Percentiles rank a stretch among this genome's conserved stretches.
Conservation (phyloP, 441 rosid species). For the Populus trichocarpa region DNA sequence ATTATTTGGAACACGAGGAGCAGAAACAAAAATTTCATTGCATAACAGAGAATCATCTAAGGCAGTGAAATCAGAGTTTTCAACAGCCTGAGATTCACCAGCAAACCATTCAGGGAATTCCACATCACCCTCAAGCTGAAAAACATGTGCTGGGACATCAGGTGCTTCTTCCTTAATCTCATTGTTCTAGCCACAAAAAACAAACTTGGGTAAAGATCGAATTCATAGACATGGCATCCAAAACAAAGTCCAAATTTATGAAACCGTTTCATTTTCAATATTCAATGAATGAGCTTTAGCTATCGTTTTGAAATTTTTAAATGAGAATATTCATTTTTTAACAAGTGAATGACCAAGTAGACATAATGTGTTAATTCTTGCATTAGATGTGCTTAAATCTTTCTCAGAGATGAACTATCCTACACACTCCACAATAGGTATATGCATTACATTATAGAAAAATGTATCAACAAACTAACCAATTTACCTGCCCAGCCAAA, state of each 20-base stretch:
- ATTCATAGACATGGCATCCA: not conserved
- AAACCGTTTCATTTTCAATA: not conserved
- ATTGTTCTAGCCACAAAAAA: conserved; percentile 33
- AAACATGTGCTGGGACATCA: conserved; percentile 9
- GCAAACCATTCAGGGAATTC: conserved; percentile 42
- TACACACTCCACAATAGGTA: not conserved
- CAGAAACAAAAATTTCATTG: conserved; percentile 45
- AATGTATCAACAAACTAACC: not conserved
- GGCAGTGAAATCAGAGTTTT: conserved; percentile 29
- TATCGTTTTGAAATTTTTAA: not conserved
- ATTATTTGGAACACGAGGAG: conserved; percentile 24
- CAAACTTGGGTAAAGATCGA: conserved; percentile 6
- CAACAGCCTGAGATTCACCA: conserved; percentile 65
- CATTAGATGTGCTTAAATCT: not conserved
- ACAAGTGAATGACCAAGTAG: not conserved
- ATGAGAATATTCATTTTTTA: not conserved
- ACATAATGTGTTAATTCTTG: not conserved
- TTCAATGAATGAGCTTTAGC: not conserved
- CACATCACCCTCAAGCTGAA: conserved; percentile 24
- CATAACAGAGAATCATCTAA: conserved; percentile 48
- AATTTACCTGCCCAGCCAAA: conserved; percentile 33
- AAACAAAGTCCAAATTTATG: not conserved
- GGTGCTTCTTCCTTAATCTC: conserved; percentile 31
- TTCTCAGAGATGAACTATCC: not conserved
- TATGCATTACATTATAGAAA: not conserved